A percentile compares a stretch with the other conserved stretches of the same genome.
Evolutionary conservation across 345 rosid genomes (phyloP).

Genomic region (Physaria fendleri): DNA sequence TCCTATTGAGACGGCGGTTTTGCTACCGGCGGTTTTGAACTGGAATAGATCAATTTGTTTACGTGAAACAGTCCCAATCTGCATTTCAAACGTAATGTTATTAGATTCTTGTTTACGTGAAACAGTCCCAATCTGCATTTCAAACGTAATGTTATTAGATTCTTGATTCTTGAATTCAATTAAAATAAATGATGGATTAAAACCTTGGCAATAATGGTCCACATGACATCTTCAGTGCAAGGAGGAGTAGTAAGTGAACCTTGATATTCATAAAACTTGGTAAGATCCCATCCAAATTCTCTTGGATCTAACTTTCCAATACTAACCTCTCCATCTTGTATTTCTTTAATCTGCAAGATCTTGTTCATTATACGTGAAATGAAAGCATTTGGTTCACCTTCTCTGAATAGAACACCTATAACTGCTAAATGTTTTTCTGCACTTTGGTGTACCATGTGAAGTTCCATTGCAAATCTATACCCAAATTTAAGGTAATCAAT

Average conservation of each 20-base stretch:
- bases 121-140: constrained; percentile 52
- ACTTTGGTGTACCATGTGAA: constrained; percentile 52
- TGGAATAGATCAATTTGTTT: constrained; percentile 44
- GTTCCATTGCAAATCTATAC: constrained; percentile 43
- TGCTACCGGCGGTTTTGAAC: constrained; percentile 19
- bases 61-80: constrained; percentile 67
- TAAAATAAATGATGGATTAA: neutral
- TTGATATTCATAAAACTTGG: constrained; percentile 47
- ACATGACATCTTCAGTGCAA: constrained; percentile 67
- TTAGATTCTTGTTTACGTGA: constrained; percentile 60
- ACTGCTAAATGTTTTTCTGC: constrained; percentile 38
- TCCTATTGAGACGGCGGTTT: constrained; percentile 1
- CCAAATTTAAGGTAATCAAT: neutral
- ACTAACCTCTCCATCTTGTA: constrained; percentile 10
- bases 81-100: neutral
- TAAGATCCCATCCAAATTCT: constrained; percentile 42
- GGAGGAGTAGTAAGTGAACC: constrained; percentile 90
- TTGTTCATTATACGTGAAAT: constrained; percentile 35
- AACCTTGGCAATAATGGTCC: constrained; percentile 61
- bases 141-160: neutral
- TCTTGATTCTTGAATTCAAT: neutral
- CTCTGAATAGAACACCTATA: constrained; percentile 44
- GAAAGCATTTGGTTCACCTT: constrained; percentile 57
- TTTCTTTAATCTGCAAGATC: neutral
- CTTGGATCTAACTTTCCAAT: constrained; percentile 51